phyloP scores from a whole-genome alignment of 1,139 yeast genomes.

The Hemisphaericaspora lyxosophila region DNA sequence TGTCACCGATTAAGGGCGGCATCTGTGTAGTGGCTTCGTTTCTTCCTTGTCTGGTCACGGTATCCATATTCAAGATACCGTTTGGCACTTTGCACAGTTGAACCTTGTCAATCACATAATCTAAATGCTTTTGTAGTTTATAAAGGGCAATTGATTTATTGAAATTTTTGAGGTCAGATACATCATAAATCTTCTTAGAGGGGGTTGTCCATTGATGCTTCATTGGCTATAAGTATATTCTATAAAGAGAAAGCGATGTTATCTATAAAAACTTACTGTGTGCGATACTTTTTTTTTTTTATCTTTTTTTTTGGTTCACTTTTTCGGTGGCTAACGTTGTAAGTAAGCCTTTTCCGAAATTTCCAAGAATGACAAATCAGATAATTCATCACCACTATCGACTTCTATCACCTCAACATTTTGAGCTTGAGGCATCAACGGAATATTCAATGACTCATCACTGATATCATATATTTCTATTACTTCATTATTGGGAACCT shows the following conservation, averaged over 20 bases:
- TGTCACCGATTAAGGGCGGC: slow-evolving; percentile 5
- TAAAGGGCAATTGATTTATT: slow-evolving; percentile 29
- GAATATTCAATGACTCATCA: too few species aligned
- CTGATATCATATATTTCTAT: neutral
- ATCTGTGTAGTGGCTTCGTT: neutral
- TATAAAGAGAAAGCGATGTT: neutral
- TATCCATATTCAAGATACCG: slow-evolving; percentile 20
- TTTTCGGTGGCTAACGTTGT: too few species aligned
- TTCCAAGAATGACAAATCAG: neutral
- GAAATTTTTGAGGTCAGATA: slow-evolving; percentile 28
- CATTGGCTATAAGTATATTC: neutral
- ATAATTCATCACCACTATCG: neutral
- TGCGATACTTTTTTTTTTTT: too few species aligned
- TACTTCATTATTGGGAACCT: too few species aligned
- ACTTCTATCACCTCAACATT: slow-evolving; percentile 1
- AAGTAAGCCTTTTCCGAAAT: too few species aligned
- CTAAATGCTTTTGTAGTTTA: slow-evolving; percentile 24
- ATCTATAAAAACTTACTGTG: too few species aligned
- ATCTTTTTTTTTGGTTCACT: too few species aligned
- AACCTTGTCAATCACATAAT: slow-evolving; percentile 24
- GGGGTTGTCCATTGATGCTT: slow-evolving; percentile 20
- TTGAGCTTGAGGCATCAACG: too few species aligned
- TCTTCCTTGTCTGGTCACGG: slow-evolving; percentile 22
- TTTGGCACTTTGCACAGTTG: slow-evolving; percentile 30
- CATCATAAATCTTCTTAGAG: slow-evolving; percentile 32